Evolutionary conservation across 441 rosid genomes (phyloP), one percentile per base, ranked within the genome.

Genomic region (Euphorbia schlechtendalii): DNA sequence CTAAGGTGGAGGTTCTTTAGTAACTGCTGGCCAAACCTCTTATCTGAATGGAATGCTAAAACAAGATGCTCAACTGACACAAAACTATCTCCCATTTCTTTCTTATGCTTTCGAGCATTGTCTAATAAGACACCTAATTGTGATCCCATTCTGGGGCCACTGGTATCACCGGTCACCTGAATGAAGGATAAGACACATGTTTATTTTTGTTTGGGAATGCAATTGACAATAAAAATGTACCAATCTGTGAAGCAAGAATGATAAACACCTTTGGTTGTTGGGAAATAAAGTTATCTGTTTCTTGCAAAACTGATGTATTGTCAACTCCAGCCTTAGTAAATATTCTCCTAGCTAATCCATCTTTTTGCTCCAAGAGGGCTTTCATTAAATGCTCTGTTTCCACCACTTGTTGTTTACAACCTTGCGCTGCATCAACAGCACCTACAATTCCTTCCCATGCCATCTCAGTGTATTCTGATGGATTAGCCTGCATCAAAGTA

Each of bases 361-460:
- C 97, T 69, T 82, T 92, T 59, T 84, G 98, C 87, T 92, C 96
- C 73, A 92, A 73, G 17, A 92, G 86, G 55, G 96, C 86, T 85
- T 92, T 90, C 98, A 90, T 88, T 56, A 92, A 78, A 77, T 92
- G 97, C 72, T 92, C 92, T 0, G 87, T 80, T 70, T 92, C 96
- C 49, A 88, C 92, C 51, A 83, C 80, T 63, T 86, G 96, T 61
- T 90, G 97, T 41, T 74, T 85, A 67, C 73, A 81, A 34, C 63
- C 75, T 65, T 77, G 77, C 25, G 98, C 97, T 9, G 94, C 96
- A 32, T 88, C 88, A 46, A 82, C 82, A 5, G 94, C 88, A 12
- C 86, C 86, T 38, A 84, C 62, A 28, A 84, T 71, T 17, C 94
- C 97, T 70, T 92, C 90, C 98, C 92, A 86, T 10, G 96, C 98